These are phyloP conservation scores for Aspergillus nanangensis DNA, from an alignment of 495 filamentous ascomycete genomes.

Conservation along the genomic window DNA sequence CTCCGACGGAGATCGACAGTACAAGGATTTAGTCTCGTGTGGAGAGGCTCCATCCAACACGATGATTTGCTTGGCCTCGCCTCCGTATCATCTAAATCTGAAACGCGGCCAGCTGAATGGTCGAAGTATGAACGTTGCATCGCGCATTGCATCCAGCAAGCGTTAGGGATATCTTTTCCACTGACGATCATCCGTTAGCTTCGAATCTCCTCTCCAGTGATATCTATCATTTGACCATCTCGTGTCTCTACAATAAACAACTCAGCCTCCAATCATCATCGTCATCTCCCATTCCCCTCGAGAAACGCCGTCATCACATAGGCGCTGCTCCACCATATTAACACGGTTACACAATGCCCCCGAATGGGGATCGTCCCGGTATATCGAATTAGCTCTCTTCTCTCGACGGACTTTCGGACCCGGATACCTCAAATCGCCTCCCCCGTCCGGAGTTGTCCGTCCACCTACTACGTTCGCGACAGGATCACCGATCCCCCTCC, in stretches of 20 bases:
- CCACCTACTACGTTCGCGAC: neutral
- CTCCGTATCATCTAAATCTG: neutral
- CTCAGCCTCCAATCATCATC: too few species aligned
- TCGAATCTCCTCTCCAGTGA: neutral
- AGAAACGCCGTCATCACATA: too few species aligned
- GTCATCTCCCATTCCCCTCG: too few species aligned
- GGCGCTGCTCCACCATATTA: too few species aligned
- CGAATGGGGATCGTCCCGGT: conserved; percentile 1
- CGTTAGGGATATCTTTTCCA: too few species aligned
- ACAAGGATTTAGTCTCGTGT: neutral
- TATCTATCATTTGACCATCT: too few species aligned
- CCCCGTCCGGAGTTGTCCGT: conserved; percentile 2
- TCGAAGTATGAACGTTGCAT: neutral
- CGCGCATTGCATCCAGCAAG: too few species aligned
- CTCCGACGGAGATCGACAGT: neutral
- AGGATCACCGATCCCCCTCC: neutral
- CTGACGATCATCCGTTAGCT: too few species aligned
- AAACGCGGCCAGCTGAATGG: neutral
- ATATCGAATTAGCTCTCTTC: conserved; percentile 1
- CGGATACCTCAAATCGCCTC: neutral
- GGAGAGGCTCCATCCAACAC: neutral
- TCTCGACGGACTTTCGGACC: neutral
- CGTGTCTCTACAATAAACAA: too few species aligned
- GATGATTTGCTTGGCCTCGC: neutral
- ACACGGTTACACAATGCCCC: too few species aligned